These are phyloP conservation scores for Raphanus raphanistrum DNA, from an alignment of 345 rosid species.

Conservation along the genomic window DNA sequence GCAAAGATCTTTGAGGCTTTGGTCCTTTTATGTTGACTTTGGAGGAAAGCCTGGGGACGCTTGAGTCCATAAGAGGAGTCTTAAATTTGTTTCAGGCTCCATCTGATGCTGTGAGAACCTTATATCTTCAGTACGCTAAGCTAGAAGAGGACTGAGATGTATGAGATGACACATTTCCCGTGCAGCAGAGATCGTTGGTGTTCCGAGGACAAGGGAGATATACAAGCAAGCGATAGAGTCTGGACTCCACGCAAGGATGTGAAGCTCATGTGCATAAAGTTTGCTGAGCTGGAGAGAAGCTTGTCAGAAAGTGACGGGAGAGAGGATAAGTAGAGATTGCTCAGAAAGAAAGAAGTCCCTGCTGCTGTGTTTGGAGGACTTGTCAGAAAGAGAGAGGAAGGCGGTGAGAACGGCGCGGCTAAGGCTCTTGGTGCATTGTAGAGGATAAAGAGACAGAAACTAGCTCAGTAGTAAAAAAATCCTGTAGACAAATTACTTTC, in stretches of 20 bases:
- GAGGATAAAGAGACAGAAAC: constrained; percentile 75
- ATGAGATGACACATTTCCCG: too few relatives aligned
- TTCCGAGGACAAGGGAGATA: too few relatives aligned
- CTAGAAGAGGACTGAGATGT: too few relatives aligned
- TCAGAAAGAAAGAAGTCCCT: constrained; percentile 68
- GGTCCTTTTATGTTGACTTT: constrained; percentile 89
- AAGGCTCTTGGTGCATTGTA: constrained; percentile 73
- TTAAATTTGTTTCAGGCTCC: too few relatives aligned
- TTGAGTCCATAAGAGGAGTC: constrained; percentile 60
- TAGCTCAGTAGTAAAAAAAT: not conserved
- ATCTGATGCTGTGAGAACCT: too few relatives aligned
- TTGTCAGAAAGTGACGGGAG: constrained; percentile 58
- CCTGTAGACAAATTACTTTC: not conserved
- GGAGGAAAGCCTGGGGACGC: constrained; percentile 90
- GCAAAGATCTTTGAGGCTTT: constrained; percentile 54
- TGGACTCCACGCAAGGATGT: constrained; percentile 55
- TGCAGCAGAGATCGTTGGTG: too few relatives aligned
- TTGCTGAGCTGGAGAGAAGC: constrained; percentile 90
- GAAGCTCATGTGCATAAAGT: constrained; percentile 88
- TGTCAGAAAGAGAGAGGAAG: constrained; percentile 67
- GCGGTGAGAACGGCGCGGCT: not conserved
- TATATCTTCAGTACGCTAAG: too few relatives aligned
- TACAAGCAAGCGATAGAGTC: too few relatives aligned
- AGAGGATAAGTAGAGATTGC: constrained; percentile 69
- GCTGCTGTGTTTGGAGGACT: constrained; percentile 80